Evolutionary conservation across 2,329 filamentous ascomycete species (phyloP).

Genomic region (Hypoxylon sp.): DNA sequence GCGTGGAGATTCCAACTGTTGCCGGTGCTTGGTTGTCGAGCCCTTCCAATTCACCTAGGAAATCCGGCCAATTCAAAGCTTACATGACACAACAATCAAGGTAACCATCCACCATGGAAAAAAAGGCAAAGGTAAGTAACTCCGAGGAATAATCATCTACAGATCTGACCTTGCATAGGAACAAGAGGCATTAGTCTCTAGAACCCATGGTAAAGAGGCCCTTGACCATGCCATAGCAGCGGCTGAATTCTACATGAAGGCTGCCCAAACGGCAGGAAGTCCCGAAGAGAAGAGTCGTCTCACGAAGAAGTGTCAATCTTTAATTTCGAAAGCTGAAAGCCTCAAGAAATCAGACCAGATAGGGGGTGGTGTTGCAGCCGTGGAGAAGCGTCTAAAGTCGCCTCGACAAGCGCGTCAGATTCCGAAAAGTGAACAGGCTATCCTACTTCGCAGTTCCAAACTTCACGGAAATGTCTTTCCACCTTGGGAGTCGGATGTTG

Average conservation of each 20-base stretch:
- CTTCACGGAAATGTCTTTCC: conserved; percentile 88
- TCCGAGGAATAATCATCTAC: not conserved
- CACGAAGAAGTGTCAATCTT: conserved; percentile 75
- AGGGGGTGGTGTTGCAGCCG: conserved; percentile 43
- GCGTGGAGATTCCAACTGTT: conserved; percentile 9
- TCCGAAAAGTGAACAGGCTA: conserved; percentile 79
- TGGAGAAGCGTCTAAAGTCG: conserved; percentile 51
- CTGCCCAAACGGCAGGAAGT: conserved; percentile 72
- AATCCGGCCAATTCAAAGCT: not conserved
- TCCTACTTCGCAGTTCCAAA: conserved; percentile 82
- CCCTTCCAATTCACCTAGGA: not conserved
- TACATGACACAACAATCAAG: conserved; percentile 9
- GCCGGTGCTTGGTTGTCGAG: not conserved
- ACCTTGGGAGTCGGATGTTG: conserved; percentile 81
- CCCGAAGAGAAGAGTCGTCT: conserved; percentile 76
- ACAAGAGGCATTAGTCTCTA: conserved; percentile 62
- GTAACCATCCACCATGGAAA: conserved; percentile 57
- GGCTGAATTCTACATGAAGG: conserved; percentile 86
- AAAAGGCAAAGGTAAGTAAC: conserved; percentile 61
- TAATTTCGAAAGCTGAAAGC: conserved; percentile 80
- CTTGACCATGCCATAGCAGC: conserved; percentile 82
- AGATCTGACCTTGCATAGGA: conserved; percentile 58
- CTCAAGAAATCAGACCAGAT: conserved; percentile 70
- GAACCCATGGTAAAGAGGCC: conserved; percentile 73
- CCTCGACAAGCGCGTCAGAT: conserved; percentile 70